Evolutionary conservation across 257 asterid species (phyloP), one percentile per base, ranked within the genome.

Genomic region (Gardenia jasminoides): DNA sequence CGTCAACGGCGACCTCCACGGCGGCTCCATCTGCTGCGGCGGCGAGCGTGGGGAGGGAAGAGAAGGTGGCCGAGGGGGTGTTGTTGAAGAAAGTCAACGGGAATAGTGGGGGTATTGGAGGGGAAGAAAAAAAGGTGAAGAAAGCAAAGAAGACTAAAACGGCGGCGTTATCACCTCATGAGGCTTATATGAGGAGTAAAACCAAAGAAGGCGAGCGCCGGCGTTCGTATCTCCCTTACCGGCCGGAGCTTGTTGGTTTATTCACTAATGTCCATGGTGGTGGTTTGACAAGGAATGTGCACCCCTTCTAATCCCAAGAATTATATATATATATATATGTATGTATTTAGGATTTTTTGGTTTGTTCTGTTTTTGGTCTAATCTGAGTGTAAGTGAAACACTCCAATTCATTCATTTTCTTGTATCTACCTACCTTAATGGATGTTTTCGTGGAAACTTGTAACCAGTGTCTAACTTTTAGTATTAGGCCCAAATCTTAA

Each of bases 181-280:
- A 94, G 85, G 89, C 77, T 59, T 94, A 93, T 62, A 24, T 96
- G 93, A 90, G 70, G 80, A 92, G 87, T 26, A 95, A 91, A 83
- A 97, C 93, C 0, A 89, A 84, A 78, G 87, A 67, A 33, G 88
- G 74, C 39, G 90, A 80, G 44, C 90, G 89, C 77, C 90, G 93
- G 84, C 86, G 91, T 82, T 89, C 98, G 69, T 91, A 93, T 75
- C 78, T 93, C 78, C 99, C 97, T 31, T 96, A 96, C 90, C 86
- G 97, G 89, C 97, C 94, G 83, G 98, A 91, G 82, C 76, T 96
- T 4, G 89, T 93, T 89, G 99, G 99, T 1, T 85, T 96, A 31
- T 96, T 96, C 70, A 96, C 99, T 4, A 96, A 88, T 76, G 90
- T 88, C 26, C 90, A 82, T 68, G 94, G 95, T 41, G 99, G 95